phyloP scores from a whole-genome alignment of 805 yeast genomes.

The Blastobotrys parvus region DNA sequence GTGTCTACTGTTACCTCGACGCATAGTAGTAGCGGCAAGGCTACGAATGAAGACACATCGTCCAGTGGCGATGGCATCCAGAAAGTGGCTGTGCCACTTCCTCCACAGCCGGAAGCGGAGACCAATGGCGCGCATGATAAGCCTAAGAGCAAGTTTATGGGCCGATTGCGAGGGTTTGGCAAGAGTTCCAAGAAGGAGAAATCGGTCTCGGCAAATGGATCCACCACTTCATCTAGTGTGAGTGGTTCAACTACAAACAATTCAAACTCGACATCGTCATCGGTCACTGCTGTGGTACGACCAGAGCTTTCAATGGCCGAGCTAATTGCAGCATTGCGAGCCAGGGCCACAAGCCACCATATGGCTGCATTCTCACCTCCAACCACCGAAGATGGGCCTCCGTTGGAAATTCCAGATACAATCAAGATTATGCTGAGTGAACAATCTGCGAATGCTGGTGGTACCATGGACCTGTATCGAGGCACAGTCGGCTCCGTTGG shows the following conservation, averaged over 20 bases:
- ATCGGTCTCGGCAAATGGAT: not conserved
- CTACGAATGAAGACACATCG: not conserved
- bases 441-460: constrained; percentile 33
- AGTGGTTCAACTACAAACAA: not conserved
- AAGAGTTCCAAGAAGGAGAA: constrained; percentile 22
- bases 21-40: not conserved
- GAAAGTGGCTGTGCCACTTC: not conserved
- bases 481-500: constrained; percentile 30
- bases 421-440: constrained; percentile 35
- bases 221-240: not conserved
- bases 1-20: constrained; percentile 1
- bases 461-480: constrained; percentile 36
- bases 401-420: constrained; percentile 26
- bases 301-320: constrained; percentile 22
- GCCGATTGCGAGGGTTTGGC: constrained; percentile 25
- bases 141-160: constrained; percentile 22
- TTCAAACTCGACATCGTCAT: constrained; percentile 2
- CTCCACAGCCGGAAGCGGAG: constrained; percentile 5
- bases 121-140: constrained; percentile 5
- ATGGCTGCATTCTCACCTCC: constrained; percentile 18
- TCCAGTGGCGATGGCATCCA: not conserved
- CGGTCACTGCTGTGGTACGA: constrained; percentile 15
- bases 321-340: constrained; percentile 12
- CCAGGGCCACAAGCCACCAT: constrained; percentile 9
- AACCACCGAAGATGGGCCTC: constrained; percentile 27